Evolutionary conservation across 2,329 filamentous ascomycete genomes (phyloP).

Genomic region (Grosmannia penicillata): DNA sequence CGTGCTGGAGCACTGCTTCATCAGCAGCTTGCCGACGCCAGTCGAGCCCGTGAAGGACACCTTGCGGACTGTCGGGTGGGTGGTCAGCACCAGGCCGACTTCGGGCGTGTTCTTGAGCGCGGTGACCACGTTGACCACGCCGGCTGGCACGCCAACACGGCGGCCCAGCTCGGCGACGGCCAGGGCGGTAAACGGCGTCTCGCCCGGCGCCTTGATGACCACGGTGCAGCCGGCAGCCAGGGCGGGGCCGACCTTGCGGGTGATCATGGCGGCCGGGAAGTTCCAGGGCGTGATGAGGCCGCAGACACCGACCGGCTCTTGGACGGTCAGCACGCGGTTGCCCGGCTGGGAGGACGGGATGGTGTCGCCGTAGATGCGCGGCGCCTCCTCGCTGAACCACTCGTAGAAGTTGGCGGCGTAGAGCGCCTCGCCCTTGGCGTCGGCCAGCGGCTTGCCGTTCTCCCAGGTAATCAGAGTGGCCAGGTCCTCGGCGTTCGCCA

Average conservation of each 20-base stretch:
- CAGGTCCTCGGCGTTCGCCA: conserved; percentile 66
- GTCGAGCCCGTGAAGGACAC: conserved; percentile 86
- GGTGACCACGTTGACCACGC: conserved; percentile 82
- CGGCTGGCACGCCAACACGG: conserved; percentile 76
- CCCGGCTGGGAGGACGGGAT: conserved; percentile 55
- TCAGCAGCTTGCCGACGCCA: conserved; percentile 55
- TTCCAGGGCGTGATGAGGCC: conserved; percentile 83
- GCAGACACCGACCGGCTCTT: conserved; percentile 73
- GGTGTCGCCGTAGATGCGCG: conserved; percentile 57
- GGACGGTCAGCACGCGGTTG: conserved; percentile 64
- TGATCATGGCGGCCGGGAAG: conserved; percentile 68
- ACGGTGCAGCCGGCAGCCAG: conserved; percentile 93
- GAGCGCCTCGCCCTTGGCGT: conserved; percentile 55
- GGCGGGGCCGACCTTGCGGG: conserved; percentile 54
- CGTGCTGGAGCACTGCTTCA: conserved; percentile 76
- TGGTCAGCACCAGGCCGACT: conserved; percentile 64
- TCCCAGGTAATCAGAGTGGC: conserved; percentile 78
- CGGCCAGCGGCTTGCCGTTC: conserved; percentile 71
- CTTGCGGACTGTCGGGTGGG: conserved; percentile 65
- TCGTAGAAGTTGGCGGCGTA: conserved; percentile 66
- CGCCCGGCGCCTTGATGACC: conserved; percentile 78
- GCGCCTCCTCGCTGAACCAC: conserved; percentile 72
- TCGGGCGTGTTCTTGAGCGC: conserved; percentile 63
- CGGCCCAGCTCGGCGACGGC: conserved; percentile 76
- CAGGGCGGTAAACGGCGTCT: conserved; percentile 84